Evolutionary conservation across 495 filamentous ascomycete species (phyloP), one percentile per base, ranked within the genome.

Genomic region (Penicillium flavigenum): DNA sequence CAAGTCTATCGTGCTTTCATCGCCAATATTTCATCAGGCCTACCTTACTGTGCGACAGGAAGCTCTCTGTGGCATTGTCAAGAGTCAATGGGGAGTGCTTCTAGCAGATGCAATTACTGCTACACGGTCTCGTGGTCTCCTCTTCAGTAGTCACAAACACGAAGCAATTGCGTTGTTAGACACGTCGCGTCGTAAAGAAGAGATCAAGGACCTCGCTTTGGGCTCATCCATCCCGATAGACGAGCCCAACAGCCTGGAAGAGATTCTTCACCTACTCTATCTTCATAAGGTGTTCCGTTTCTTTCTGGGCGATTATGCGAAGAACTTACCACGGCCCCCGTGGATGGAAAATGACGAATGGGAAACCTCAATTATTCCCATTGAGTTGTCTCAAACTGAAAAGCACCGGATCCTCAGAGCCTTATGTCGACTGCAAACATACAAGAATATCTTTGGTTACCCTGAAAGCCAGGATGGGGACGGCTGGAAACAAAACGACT

Each of bases 1-100:
- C 24, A 61, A 54, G 48, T 66, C 60, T 14, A 44, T 68, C 22
- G 58, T 68, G 12, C 46, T 54, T 34, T 50, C 63, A 57, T 68
- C 65, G 12, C 63, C 57, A 6, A 31, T 14, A 51, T 66, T 47
- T 42, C 56, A 68, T 42, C 44, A 57, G n/a, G 58, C 56, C 39
- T 68, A 68, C 43, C 56, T 63, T 48, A 11, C 36, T 4, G 56
- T 55, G 34, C 51, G 60, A 56, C 44, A 45, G 7, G 47, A 57
- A 47, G 8, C 62, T 12, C 65, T 68, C 16, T 12, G 32, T 11
- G 26, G 6, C 34, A 17, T 63, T 26, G 41, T 68, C 7, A 49
- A 62, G 19, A 16, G 17, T 1, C 52, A 57, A 29, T 68, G 56
- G 19, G 56, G 34, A 22, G 29, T 44, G 20, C 51, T 64, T 11